These are phyloP conservation scores for Leccinum angustisporum DNA, from an alignment of 1,284 basidiomycete species.

Conservation along the genomic window DNA sequence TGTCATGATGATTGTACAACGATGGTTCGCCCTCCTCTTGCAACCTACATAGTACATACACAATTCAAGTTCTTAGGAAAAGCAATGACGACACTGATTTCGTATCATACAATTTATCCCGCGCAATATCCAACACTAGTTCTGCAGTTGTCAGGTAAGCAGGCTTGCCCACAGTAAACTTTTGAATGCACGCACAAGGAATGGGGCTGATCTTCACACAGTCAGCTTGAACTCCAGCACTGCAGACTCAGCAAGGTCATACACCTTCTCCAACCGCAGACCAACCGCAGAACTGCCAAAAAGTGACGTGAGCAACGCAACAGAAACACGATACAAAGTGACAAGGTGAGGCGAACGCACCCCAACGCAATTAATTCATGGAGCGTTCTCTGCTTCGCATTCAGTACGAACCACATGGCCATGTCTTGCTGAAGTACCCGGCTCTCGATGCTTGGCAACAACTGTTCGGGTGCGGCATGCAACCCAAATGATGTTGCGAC, in stretches of 20 bases:
- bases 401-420: conserved; percentile 29
- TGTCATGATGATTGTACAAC: not conserved
- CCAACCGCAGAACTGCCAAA: conserved; percentile 19
- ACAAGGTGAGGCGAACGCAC: conserved; percentile 6
- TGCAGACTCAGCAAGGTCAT: conserved; percentile 27
- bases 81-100: not conserved
- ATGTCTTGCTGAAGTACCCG: conserved; percentile 32
- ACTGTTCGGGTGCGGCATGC: conserved; percentile 27
- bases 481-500: conserved; percentile 7
- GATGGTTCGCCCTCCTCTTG: not conserved
- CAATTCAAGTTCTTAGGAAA: not conserved
- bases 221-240: conserved; percentile 27
- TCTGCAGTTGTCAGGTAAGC: too few relatives aligned
- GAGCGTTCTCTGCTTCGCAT: conserved; percentile 28
- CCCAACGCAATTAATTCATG: conserved; percentile 22
- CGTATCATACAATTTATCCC: not conserved
- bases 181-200: not conserved
- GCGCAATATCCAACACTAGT: too few relatives aligned
- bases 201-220: not conserved
- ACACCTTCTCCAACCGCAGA: conserved; percentile 25
- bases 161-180: too few relatives aligned
- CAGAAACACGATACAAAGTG: not conserved
- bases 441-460: conserved; percentile 32
- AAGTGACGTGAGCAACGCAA: not conserved
- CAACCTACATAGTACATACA: not conserved